Percentiles rank a stretch among this genome's conserved stretches.
These are phyloP conservation scores for Heritiera fomes DNA, from an alignment of 345 rosid species.

Conservation along the genomic window DNA sequence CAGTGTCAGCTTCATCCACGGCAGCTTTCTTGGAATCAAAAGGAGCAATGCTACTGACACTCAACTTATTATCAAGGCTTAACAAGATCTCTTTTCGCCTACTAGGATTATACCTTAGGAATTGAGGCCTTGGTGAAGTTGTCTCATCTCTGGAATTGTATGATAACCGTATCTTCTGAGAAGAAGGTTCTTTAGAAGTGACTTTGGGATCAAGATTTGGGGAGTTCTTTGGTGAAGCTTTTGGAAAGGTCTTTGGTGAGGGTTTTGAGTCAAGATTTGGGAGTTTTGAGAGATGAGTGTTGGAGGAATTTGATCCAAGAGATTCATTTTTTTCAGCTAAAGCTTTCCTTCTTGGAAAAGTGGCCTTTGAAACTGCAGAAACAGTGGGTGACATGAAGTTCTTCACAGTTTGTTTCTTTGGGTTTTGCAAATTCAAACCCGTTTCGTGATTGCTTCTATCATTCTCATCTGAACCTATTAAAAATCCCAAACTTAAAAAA, in stretches of 20 bases:
- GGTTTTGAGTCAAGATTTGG: slow-evolving; percentile 16
- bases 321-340: slow-evolving; percentile 43
- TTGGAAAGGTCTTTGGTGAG: not conserved
- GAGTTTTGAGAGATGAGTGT: slow-evolving; percentile 18
- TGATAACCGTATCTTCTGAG: not conserved
- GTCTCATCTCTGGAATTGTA: slow-evolving; percentile 11
- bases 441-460: slow-evolving; percentile 15
- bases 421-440: slow-evolving; percentile 10
- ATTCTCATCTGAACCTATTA: slow-evolving; percentile 38
- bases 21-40: not conserved
- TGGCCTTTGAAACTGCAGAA: slow-evolving; percentile 38
- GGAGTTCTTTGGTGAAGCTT: slow-evolving; percentile 3
- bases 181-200: not conserved
- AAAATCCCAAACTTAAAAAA: not conserved
- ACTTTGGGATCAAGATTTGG: slow-evolving; percentile 4
- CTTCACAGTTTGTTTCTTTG: slow-evolving; percentile 26
- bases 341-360: slow-evolving; percentile 36
- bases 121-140: slow-evolving; percentile 42
- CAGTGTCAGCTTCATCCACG: slow-evolving; percentile 19
- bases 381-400: slow-evolving; percentile 38
- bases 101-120: slow-evolving; percentile 41
- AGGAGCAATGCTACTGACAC: not conserved
- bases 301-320: not conserved
- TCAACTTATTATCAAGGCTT: not conserved
- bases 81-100: slow-evolving; percentile 35